Base-by-base conservation (phyloP, 1,139 yeast species). In the Hemisphaericaspora xylofermentans region DNA sequence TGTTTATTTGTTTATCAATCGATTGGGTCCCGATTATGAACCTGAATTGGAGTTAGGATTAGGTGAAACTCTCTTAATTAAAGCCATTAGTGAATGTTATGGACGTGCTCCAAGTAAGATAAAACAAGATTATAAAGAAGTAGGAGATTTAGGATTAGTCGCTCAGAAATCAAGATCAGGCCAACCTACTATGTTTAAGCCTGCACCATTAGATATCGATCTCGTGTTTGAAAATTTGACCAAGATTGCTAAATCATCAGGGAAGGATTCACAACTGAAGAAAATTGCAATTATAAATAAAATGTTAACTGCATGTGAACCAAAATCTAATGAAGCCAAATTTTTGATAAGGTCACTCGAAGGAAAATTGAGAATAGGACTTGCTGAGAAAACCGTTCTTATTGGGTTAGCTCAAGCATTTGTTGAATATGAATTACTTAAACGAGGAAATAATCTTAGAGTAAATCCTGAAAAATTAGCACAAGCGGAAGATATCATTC, bases 21-120 rank as follows among this genome's bases (percentile, higher is more conserved):
- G 94, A 42, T 69, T 93, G 13, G 97, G 98, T 0, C 98, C 98
- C 0, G 98, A 93, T 58, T 93, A 93, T 58, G 96, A 88, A 55
- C 76, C 76, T 0, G 96, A 94, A 31, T 68, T 91, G 46, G 98
- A 93, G 56, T 67, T 93, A 28, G 98, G 98, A 0, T 73, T 93
- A 3, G 99, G 98, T 12, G 98, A 93, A 60, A 82, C 94, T 0
- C 61, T 93, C 14, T 68, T 93, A 31, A 80, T 89, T 56, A 93
- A 91, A 57, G 94, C 98, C 0, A 80, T 93, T 34, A 81, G 91
- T 35, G 96, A 88, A 56, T 81, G 96, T 41, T 91, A 95, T 15
- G 98, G 98, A 1, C 73, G 96, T 44, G 74, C 89, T 0, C 53
- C 80, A 2, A 66, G 80, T 3, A 88, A 84, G 48, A 77, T 93